Base-by-base conservation (phyloP, 73 alveolate species). In the Paramecium pentaurelia region DNA sequence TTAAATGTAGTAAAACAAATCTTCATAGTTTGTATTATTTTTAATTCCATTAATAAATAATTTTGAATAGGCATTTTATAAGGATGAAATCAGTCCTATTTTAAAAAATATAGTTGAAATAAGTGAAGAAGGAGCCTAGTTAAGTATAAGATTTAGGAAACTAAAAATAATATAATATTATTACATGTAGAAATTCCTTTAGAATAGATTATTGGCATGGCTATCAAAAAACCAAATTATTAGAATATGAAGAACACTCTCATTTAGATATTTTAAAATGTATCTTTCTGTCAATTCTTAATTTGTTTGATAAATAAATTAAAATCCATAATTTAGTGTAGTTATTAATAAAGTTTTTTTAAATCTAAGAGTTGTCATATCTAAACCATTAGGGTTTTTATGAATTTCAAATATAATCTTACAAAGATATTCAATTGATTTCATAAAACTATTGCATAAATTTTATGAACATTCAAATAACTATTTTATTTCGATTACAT, bases 151-250 rank as follows among this genome's bases (percentile, higher is more conserved):
- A 10, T 25, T 49, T 36, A 80, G 49, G 25, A 80, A 44, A 32
- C 75, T 45, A 3, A 47, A 32, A 10, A 44, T 38, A 16, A 12
- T 6, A 16, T 1, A 22, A 14, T 20, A 20, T 64, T 3, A 27
- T 54, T 64, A 64, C 84, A 64, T 34, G 25, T 12, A 64, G 30
- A 64, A 64, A n/a, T 64, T 64, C 27, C 84, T 64, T 27, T 64
- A 34, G 16, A 27, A 27, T 45, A 10, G 3, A 27, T 80, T 42
- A 27, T 80, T 80, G 1, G 36, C 3, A 80, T 25, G 36, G 32
- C 47, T 32, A 80, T 80, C 91, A 45, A 80, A 80, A 47, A 80
- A 80, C 91, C 91, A 80, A 32, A 80, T 45, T 12, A 80, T 28
- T 27, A 80, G 27, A 32, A 80, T 49, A 47, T 80, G 91, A 16